phyloP scores from a whole-genome alignment of 176 grass and related monocot genomes.

The Miscanthus lutarioriparius region DNA sequence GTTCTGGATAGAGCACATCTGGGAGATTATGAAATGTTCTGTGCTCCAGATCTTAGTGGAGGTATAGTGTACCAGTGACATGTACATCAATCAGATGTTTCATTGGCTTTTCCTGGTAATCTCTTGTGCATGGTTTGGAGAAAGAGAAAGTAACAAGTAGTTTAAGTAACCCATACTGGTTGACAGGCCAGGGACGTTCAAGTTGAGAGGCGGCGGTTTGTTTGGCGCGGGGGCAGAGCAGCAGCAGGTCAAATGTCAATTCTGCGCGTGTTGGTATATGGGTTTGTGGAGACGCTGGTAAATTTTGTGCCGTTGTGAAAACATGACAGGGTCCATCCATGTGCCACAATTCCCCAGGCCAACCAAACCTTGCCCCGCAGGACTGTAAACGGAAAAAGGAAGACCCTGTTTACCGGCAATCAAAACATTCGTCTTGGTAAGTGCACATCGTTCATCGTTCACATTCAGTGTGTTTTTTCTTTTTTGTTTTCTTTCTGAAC shows the following conservation, averaged over 20 bases:
- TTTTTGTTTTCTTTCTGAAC: too few relatives aligned
- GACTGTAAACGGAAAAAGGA: neutral
- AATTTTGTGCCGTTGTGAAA: neutral
- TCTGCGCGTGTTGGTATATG: neutral
- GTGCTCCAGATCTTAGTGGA: neutral
- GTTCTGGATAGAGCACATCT: neutral
- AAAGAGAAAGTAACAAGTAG: neutral
- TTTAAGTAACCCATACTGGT: neutral
- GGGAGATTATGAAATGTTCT: neutral
- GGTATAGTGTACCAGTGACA: neutral
- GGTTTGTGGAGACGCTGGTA: neutral
- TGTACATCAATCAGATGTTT: neutral
- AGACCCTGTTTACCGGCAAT: neutral
- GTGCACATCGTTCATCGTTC: too few relatives aligned
- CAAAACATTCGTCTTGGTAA: too few relatives aligned
- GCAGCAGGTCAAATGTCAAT: neutral
- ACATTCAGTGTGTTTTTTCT: too few relatives aligned
- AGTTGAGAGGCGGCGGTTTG: neutral
- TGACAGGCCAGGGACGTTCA: neutral
- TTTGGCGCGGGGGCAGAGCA: constrained; percentile 2
- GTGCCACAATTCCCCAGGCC: constrained; percentile 3
- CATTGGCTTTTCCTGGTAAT: neutral
- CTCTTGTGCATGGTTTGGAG: neutral
- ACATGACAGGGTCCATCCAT: neutral
- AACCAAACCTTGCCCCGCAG: neutral